Percentiles rank a stretch among this genome's conserved stretches.
These are phyloP conservation scores for Fraxinus floribunda DNA, from an alignment of 305 asterid species.

Conservation along the genomic window DNA sequence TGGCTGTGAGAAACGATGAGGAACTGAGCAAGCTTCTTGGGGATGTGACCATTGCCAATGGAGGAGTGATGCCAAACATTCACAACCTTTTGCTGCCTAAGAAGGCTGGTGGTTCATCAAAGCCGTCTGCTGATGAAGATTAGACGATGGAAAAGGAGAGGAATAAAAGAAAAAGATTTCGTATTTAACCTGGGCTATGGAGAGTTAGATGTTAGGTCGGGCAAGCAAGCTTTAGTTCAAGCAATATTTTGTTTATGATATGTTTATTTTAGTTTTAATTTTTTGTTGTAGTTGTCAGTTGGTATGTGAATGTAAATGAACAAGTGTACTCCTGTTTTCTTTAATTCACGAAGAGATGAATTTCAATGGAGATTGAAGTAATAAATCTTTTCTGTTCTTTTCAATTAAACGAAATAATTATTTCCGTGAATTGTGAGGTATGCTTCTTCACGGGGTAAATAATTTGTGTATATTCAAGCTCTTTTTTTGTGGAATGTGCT, in stretches of 20 bases:
- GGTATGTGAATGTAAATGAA: neutral
- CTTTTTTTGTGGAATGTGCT: too few species aligned
- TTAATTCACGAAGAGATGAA: neutral
- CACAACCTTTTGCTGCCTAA: conserved; percentile 21
- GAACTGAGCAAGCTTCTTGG: conserved; percentile 22
- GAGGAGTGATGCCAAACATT: conserved; percentile 22
- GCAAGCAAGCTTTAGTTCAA: neutral
- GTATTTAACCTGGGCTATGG: neutral
- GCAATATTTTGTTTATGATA: neutral
- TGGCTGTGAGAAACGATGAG: conserved; percentile 9
- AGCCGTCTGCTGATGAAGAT: conserved; percentile 9
- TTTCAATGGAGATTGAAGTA: neutral
- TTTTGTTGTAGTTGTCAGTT: neutral
- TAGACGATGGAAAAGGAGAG: too few species aligned
- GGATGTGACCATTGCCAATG: conserved; percentile 21
- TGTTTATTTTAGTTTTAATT: neutral
- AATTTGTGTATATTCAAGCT: too few species aligned
- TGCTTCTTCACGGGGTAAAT: neutral
- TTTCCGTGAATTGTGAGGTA: neutral
- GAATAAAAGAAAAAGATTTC: neutral
- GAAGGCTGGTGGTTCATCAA: conserved; percentile 19
- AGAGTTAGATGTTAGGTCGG: neutral
- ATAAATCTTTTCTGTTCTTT: too few species aligned
- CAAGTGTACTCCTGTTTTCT: neutral
- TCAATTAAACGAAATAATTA: neutral